Conservation (phyloP, 257 asterid genomes). For the Linderniella brevidens region DNA sequence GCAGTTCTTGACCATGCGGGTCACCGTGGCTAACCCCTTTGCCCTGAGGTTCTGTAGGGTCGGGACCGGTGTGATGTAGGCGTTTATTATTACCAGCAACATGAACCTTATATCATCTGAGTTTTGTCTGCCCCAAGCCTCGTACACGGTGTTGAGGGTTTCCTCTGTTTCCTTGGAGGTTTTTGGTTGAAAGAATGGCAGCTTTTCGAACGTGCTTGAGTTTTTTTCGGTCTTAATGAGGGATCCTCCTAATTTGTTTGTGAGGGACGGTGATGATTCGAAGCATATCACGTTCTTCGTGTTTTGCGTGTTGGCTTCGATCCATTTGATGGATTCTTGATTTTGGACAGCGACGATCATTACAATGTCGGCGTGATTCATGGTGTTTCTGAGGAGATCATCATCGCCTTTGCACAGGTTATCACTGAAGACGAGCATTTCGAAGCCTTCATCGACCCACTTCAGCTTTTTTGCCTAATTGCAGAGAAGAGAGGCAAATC, state of each 20-base stretch:
- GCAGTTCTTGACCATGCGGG: constrained; percentile 66
- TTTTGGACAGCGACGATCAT: constrained; percentile 41
- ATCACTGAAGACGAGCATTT: constrained; percentile 61
- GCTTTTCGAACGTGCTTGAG: constrained; percentile 27
- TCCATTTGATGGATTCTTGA: constrained; percentile 50
- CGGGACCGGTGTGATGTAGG: constrained; percentile 67
- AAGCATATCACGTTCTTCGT: constrained; percentile 50
- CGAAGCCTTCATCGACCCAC: constrained; percentile 76
- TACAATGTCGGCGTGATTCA: constrained; percentile 38
- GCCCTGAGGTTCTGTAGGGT: constrained; percentile 62
- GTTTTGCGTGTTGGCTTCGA: constrained; percentile 21
- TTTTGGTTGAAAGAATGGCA: constrained; percentile 31
- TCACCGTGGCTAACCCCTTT: constrained; percentile 68
- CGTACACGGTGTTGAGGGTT: constrained; percentile 32
- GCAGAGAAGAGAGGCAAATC: constrained; percentile 1
- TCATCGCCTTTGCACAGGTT: constrained; percentile 14
- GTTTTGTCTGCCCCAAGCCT: constrained; percentile 73
- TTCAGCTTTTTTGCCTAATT: constrained; percentile 55
- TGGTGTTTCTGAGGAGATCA: constrained; percentile 10
- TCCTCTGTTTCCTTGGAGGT: constrained; percentile 34
- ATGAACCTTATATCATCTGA: constrained; percentile 83
- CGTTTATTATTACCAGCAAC: constrained; percentile 59
- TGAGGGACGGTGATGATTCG: constrained; percentile 47
- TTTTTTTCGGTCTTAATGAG: constrained; percentile 17
- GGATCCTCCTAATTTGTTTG: constrained; percentile 58